Percentiles rank a stretch among this genome's conserved stretches.
Conservation (phyloP, 495 filamentous ascomycete genomes). For the Daldinia bambusicola region DNA sequence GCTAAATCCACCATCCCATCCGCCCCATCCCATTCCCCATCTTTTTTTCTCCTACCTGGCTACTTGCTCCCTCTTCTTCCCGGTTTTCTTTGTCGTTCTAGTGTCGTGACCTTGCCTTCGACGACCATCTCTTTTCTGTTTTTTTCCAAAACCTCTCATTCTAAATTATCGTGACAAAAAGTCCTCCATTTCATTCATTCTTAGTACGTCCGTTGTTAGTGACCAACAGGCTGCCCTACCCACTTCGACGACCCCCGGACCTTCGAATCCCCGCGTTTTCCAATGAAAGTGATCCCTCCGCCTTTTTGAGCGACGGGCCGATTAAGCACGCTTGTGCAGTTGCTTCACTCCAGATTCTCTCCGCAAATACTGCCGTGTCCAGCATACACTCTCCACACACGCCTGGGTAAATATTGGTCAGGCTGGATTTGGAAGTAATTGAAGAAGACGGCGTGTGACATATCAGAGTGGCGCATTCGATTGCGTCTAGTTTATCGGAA, state of each 20-base stretch:
- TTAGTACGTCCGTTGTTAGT: neutral
- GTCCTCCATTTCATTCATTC: slow-evolving; percentile 29
- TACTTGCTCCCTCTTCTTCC: slow-evolving; percentile 26
- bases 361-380: slow-evolving; percentile 42
- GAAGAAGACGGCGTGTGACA: slow-evolving; percentile 27
- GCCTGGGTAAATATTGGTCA: slow-evolving; percentile 33
- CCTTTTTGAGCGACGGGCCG: slow-evolving; percentile 51
- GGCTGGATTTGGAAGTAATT: slow-evolving; percentile 37
- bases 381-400: slow-evolving; percentile 21
- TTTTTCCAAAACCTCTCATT: slow-evolving; percentile 21
- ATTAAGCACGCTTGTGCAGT: slow-evolving; percentile 48
- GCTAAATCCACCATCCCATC: slow-evolving; percentile 35
- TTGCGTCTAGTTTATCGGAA: slow-evolving; percentile 16
- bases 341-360: slow-evolving; percentile 45
- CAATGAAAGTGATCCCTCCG: slow-evolving; percentile 48
- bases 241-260: slow-evolving; percentile 39
- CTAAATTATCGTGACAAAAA: slow-evolving; percentile 28
- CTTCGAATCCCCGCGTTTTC: slow-evolving; percentile 48
- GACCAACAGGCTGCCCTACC: slow-evolving; percentile 22
- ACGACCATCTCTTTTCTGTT: slow-evolving; percentile 33
- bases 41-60: slow-evolving; percentile 35
- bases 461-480: slow-evolving; percentile 25
- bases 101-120: slow-evolving; percentile 24
- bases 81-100: slow-evolving; percentile 24
- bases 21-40: slow-evolving; percentile 32